Percentiles rank a stretch among this genome's conserved stretches.
Conservation (phyloP, 495 filamentous ascomycete genomes). For the Penicillium robsamsonii region DNA sequence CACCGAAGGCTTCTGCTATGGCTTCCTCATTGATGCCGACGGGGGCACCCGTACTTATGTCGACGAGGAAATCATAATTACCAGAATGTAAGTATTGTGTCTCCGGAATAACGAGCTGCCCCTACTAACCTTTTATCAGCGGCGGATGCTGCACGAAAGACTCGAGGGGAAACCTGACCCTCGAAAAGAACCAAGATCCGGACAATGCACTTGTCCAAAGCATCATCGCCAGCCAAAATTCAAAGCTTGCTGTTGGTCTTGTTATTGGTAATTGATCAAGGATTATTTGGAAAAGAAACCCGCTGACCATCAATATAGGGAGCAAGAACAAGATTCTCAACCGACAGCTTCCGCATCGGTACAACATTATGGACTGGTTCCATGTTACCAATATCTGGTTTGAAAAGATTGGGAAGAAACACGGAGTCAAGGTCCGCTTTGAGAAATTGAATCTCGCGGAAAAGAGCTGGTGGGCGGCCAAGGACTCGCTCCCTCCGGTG, state of each 20-base stretch:
- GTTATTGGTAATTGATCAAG: slow-evolving; percentile 53
- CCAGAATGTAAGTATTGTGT: slow-evolving; percentile 49
- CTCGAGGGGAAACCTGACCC: slow-evolving; percentile 41
- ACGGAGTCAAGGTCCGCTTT: slow-evolving; percentile 58
- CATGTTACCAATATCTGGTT: slow-evolving; percentile 70
- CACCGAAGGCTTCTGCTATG: slow-evolving; percentile 44
- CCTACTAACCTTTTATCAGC: slow-evolving; percentile 37
- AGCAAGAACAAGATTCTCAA: slow-evolving; percentile 50
- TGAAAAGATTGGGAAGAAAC: slow-evolving; percentile 51
- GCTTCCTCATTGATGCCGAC: slow-evolving; percentile 62
- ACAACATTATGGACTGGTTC: slow-evolving; percentile 72
- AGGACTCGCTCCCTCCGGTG: slow-evolving; percentile 22
- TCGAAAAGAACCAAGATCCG: slow-evolving; percentile 41
- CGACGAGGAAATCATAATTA: slow-evolving; percentile 64
- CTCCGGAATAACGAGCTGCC: neutral
- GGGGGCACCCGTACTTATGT: slow-evolving; percentile 56
- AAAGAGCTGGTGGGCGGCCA: slow-evolving; percentile 69
- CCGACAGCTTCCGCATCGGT: slow-evolving; percentile 58
- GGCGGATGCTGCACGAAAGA: slow-evolving; percentile 49
- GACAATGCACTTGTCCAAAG: slow-evolving; percentile 31
- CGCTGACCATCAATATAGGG: slow-evolving; percentile 39
- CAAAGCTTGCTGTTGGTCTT: slow-evolving; percentile 48
- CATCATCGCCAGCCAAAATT: slow-evolving; percentile 35
- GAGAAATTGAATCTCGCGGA: slow-evolving; percentile 62
- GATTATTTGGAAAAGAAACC: neutral